phyloP scores from a whole-genome alignment of 768 basidiomycete species.

The Coprinellus micaceus region DNA sequence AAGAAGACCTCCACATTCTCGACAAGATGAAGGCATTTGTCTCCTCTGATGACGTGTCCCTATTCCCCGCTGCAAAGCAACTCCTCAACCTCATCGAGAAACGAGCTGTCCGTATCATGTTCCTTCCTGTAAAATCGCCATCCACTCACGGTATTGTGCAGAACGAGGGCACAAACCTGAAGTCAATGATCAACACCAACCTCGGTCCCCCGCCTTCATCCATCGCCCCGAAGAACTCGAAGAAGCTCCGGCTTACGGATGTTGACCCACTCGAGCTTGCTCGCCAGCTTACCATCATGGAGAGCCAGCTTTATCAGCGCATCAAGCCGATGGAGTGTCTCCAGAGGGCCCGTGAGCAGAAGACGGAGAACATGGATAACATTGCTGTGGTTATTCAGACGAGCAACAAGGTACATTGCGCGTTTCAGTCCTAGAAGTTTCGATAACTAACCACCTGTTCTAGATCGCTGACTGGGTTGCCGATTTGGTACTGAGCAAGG shows the following conservation, averaged over 20 bases:
- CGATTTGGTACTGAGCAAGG: conserved; percentile 72
- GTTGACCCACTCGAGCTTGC: conserved; percentile 88
- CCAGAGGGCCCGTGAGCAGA: conserved; percentile 75
- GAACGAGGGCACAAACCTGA: conserved; percentile 52
- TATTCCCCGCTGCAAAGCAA: conserved; percentile 69
- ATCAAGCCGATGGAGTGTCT: conserved; percentile 91
- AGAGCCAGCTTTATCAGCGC: conserved; percentile 80
- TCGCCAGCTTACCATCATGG: conserved; percentile 88
- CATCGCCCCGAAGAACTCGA: conserved; percentile 65
- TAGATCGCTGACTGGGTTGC: conserved; percentile 95
- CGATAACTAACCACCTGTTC: background rate
- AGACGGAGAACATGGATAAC: conserved; percentile 71
- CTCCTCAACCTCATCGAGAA: conserved; percentile 66
- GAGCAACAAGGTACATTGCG: conserved; percentile 67
- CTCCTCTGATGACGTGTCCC: conserved; percentile 57
- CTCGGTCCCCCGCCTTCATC: conserved; percentile 68
- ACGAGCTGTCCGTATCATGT: conserved; percentile 58
- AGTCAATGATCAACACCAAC: conserved; percentile 52
- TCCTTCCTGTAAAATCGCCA: conserved; percentile 3
- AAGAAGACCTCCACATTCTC: conserved; percentile 80
- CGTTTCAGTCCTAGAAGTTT: background rate
- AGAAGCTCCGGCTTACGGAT: conserved; percentile 78
- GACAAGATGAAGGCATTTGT: conserved; percentile 81
- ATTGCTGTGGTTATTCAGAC: conserved; percentile 85
- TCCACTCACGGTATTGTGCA: conserved; percentile 2